Evolutionary conservation across 441 rosid species (phyloP), one percentile per base, ranked within the genome.

Genomic region (Populus hybrid): DNA sequence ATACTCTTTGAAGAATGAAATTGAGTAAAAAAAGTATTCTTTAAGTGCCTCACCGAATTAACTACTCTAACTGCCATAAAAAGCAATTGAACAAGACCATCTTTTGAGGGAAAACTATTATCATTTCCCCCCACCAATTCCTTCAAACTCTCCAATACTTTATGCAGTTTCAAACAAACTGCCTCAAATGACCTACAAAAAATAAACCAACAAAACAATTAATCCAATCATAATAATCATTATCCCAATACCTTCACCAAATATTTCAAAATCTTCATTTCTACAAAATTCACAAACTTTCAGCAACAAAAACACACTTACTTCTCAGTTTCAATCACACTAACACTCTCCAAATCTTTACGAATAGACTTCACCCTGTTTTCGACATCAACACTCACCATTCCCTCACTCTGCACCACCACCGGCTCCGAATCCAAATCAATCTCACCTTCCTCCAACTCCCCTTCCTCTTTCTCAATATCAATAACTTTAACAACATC

Each of bases 401-500:
- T 79, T 81, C 76, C 76, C 59, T 80, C 73, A 0, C 69, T 82
- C 4, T 82, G 83, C 23, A 31, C 88, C 29, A 24, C 76, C 73
- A 28, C 76, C n/a, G 85, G 82, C 69, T 86, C 89, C 18, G 80
- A 80, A 77, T 95, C 96, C 86, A 90, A 78, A 87, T 92, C 97
- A 86, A 95, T 92, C 85, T 95, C 99, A 6, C 98, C 98, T 83
- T 95, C 98, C 84, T 95, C 99, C 83, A 95, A 80, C 80, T 95
- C 99, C 12, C 94, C 97, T 72, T 93, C 98, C 81, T 94, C 98
- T 78, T 86, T 90, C 86, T 91, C 92, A 9, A 72, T 35, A 56
- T 75, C 74, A 5, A 56, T 76, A 42, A 64, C 23, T 77, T 65
- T 75, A 26, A 45, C 67, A 18, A n/a, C n/a, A n/a, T 33, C 77